Conservation (phyloP, 2,329 filamentous ascomycete species). For the Beauveria medogensis region DNA sequence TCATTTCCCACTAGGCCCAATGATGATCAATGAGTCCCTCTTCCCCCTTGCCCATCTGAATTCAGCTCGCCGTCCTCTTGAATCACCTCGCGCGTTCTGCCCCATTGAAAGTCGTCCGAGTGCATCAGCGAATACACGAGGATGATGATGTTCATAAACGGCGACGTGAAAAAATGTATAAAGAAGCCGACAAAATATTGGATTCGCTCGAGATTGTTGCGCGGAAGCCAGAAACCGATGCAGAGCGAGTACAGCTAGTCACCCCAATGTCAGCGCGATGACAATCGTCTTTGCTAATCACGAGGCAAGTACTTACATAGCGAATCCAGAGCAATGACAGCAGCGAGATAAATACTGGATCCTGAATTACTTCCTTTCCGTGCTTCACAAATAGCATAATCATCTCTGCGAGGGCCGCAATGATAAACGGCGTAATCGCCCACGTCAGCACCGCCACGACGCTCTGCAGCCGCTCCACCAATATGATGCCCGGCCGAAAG, state of each 20-base stretch:
- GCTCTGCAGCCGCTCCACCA: conserved; percentile 36
- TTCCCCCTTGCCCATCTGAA: conserved; percentile 15
- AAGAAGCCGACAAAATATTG: conserved; percentile 33
- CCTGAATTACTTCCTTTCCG: conserved; percentile 25
- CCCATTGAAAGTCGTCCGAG: conserved; percentile 39
- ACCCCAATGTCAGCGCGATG: neutral
- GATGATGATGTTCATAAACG: conserved; percentile 36
- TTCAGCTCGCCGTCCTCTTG: conserved; percentile 17
- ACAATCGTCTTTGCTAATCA: too few species aligned
- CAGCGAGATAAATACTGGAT: conserved; percentile 30
- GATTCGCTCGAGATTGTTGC: conserved; percentile 28
- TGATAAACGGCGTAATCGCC: conserved; percentile 37
- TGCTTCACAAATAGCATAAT: conserved; percentile 26
- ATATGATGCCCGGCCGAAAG: conserved; percentile 32
- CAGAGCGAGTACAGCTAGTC: conserved; percentile 31
- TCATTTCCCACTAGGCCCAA: too few species aligned
- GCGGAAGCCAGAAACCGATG: conserved; percentile 34
- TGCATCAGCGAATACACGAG: conserved; percentile 33
- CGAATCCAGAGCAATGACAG: conserved; percentile 29
- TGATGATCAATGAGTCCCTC: conserved; percentile 14
- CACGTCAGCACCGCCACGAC: conserved; percentile 39
- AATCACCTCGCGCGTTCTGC: conserved; percentile 34
- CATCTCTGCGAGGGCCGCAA: conserved; percentile 30
- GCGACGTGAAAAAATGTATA: conserved; percentile 29
- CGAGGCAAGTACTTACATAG: conserved; percentile 25